Conservation (phyloP, 1,284 basidiomycete genomes). For the Meira miltonrushii region DNA sequence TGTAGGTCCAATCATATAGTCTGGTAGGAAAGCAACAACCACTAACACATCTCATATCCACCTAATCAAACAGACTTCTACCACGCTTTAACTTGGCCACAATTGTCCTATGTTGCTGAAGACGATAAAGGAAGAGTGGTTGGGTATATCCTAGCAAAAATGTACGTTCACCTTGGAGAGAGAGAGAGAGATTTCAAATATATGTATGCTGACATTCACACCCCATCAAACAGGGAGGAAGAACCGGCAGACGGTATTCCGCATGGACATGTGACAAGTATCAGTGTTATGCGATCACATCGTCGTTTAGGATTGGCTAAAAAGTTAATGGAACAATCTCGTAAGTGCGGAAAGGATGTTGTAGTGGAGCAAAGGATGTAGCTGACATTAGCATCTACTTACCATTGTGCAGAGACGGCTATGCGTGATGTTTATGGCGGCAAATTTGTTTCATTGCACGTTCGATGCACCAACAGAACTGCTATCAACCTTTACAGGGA, state of each 20-base stretch:
- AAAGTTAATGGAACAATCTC: slow-evolving; percentile 51
- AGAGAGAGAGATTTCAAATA: neutral
- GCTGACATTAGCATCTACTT: slow-evolving; percentile 1
- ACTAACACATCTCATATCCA: neutral
- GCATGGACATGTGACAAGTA: slow-evolving; percentile 51
- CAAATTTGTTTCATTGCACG: slow-evolving; percentile 48
- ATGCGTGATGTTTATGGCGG: slow-evolving; percentile 51
- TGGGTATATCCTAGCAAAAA: slow-evolving; percentile 89
- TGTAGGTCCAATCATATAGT: slow-evolving; percentile 17
- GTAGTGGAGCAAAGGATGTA: neutral
- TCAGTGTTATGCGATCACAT: slow-evolving; percentile 48
- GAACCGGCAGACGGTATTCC: slow-evolving; percentile 50
- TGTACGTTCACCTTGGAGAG: slow-evolving; percentile 55
- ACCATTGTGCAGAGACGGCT: slow-evolving; percentile 33
- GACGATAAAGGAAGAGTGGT: slow-evolving; percentile 82
- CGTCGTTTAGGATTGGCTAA: slow-evolving; percentile 48
- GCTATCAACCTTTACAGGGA: slow-evolving; percentile 50
- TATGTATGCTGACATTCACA: neutral
- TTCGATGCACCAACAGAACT: slow-evolving; percentile 49
- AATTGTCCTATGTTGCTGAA: slow-evolving; percentile 88
- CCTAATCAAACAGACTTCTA: slow-evolving; percentile 74
- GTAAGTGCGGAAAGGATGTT: slow-evolving; percentile 23
- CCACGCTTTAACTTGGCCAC: slow-evolving; percentile 84
- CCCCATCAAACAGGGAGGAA: slow-evolving; percentile 32
- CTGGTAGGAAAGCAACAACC: too few species aligned